phyloP scores from a whole-genome alignment of 78 protist genomes.

The Dictyostelium citrinum region DNA sequence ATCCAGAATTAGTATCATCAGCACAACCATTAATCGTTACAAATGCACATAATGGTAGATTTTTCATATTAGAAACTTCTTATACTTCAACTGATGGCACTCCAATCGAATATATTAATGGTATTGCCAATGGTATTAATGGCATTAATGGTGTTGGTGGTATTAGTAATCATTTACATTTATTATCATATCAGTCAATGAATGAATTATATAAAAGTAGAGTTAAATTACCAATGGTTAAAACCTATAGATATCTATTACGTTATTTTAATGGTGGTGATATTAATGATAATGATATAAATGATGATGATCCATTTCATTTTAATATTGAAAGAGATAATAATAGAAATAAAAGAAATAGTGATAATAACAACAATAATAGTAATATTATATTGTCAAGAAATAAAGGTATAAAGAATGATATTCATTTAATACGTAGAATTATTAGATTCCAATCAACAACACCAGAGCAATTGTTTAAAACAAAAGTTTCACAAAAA shows the following conservation, averaged over 20 bases:
- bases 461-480: conserved; percentile 68
- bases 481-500: conserved; percentile 53
- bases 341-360: not conserved
- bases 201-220: not conserved
- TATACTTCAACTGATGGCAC: not conserved
- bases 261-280: conserved; percentile 67
- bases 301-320: conserved; percentile 60
- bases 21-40: conserved; percentile 49
- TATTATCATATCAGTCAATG: not conserved
- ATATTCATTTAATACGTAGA: not conserved
- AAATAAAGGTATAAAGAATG: not conserved
- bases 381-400: not conserved
- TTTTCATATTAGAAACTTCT: conserved; percentile 54
- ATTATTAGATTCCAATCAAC: conserved; percentile 70
- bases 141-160: not conserved
- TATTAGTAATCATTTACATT: not conserved
- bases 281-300: conserved; percentile 25
- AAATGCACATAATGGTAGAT: conserved; percentile 32
- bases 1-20: conserved; percentile 49
- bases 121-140: not conserved
- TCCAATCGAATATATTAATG: not conserved
- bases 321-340: conserved; percentile 18
- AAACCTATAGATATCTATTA: conserved; percentile 4
- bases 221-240: not conserved
- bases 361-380: not conserved